Conservation (phyloP, 2,329 filamentous ascomycete genomes). For the Pseudogymnoascus sp. region DNA sequence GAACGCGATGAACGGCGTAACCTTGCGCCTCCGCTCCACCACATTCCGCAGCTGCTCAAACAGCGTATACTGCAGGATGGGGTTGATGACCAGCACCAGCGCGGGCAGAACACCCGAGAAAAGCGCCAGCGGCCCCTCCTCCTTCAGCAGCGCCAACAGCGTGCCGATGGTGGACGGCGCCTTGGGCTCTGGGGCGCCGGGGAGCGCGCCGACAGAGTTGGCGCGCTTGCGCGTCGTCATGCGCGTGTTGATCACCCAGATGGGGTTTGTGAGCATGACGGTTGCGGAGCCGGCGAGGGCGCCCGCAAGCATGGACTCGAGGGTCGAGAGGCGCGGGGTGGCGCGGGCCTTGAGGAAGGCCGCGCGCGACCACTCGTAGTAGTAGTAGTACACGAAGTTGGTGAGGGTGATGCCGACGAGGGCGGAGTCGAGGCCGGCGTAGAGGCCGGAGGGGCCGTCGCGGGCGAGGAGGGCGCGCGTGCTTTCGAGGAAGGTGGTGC, state of each 20-base stretch:
- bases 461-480: slow-evolving; percentile 82
- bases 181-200: slow-evolving; percentile 41
- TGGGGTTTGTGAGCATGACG: slow-evolving; percentile 93
- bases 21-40: slow-evolving; percentile 61
- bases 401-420: slow-evolving; percentile 97
- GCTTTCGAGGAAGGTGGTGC: slow-evolving; percentile 77
- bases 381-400: slow-evolving; percentile 99
- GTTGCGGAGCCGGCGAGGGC: slow-evolving; percentile 91
- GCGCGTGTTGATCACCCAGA: slow-evolving; percentile 98
- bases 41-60: slow-evolving; percentile 97
- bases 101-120: slow-evolving; percentile 92
- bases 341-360: slow-evolving; percentile 70
- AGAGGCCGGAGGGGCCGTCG: slow-evolving; percentile 83
- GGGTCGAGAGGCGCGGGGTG: slow-evolving; percentile 76
- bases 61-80: slow-evolving; percentile 95
- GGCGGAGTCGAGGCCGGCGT: slow-evolving; percentile 87
- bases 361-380: slow-evolving; percentile 94
- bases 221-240: slow-evolving; percentile 79
- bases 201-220: slow-evolving; percentile 38
- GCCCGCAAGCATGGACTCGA: slow-evolving; percentile 92
- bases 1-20: slow-evolving; percentile 84
- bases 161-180: slow-evolving; percentile 73
- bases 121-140: slow-evolving; percentile 78
- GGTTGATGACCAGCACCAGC: slow-evolving; percentile 91
- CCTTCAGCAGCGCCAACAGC: slow-evolving; percentile 68